These are phyloP conservation scores for Starmerella powellii DNA, from an alignment of 805 yeast genomes.

Conservation along the genomic window DNA sequence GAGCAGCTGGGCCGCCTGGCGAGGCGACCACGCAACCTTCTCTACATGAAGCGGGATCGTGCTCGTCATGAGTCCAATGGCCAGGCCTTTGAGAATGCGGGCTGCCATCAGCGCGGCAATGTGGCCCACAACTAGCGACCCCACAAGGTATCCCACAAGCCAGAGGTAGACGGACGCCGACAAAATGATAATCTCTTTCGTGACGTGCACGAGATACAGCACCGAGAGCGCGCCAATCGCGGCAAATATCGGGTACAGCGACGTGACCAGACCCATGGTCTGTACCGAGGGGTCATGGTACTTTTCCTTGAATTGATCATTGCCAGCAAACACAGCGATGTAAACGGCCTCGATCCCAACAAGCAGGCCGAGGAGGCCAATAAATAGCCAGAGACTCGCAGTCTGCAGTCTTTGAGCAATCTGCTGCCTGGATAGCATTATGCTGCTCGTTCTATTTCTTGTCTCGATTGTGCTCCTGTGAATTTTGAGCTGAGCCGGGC, in stretches of 20 bases:
- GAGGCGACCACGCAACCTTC: slow-evolving; percentile 4
- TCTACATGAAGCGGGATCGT: slow-evolving; percentile 20
- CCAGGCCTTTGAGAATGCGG: slow-evolving; percentile 19
- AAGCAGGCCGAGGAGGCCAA: slow-evolving; percentile 19
- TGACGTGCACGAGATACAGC: slow-evolving; percentile 4
- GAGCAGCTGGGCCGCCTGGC: slow-evolving; percentile 16
- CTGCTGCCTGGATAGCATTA: slow-evolving; percentile 1
- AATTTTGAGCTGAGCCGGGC: too few relatives aligned
- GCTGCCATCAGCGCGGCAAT: slow-evolving; percentile 16
- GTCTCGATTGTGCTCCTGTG: too few relatives aligned
- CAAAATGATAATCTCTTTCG: slow-evolving; percentile 5
- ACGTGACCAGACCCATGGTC: slow-evolving; percentile 18
- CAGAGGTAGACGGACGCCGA: slow-evolving; percentile 14
- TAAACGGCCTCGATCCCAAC: slow-evolving; percentile 24
- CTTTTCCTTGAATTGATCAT: slow-evolving; percentile 12
- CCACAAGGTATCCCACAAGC: slow-evolving; percentile 20
- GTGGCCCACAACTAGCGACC: slow-evolving; percentile 11
- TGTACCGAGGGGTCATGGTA: slow-evolving; percentile 17
- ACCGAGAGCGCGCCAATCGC: slow-evolving; percentile 19
- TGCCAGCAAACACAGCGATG: slow-evolving; percentile 18
- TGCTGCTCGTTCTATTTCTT: not conserved
- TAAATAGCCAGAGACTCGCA: slow-evolving; percentile 12
- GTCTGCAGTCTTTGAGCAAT: not conserved
- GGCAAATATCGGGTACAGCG: slow-evolving; percentile 21
- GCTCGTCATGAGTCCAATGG: slow-evolving; percentile 21